These are phyloP conservation scores for Aegilops tauschii DNA, from an alignment of 176 grass and related monocot species.

Conservation along the genomic window DNA sequence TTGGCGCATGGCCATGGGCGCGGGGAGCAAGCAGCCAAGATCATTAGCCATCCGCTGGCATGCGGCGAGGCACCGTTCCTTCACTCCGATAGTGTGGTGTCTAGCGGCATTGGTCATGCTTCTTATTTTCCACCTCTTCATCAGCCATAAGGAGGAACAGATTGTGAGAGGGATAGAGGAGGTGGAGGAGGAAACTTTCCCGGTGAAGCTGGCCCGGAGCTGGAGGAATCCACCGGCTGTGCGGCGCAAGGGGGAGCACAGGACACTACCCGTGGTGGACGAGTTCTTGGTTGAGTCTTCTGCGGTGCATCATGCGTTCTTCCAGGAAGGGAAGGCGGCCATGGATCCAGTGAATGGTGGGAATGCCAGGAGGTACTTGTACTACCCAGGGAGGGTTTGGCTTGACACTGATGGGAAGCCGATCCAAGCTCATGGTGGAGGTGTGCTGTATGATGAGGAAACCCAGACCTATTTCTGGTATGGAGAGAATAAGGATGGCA, in stretches of 20 bases:
- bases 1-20: constrained; percentile 52
- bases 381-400: constrained; percentile 71
- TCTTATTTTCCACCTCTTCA: constrained; percentile 50
- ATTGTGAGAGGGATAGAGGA: constrained; percentile 51
- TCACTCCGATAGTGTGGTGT: constrained; percentile 42
- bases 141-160: constrained; percentile 21
- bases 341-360: constrained; percentile 43
- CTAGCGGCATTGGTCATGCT: constrained; percentile 49
- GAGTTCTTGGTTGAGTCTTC: constrained; percentile 83
- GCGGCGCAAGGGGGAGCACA: constrained; percentile 62
- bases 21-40: constrained; percentile 59
- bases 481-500: constrained; percentile 89
- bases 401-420: constrained; percentile 78
- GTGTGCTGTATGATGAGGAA: constrained; percentile 62
- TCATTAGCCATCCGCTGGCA: constrained; percentile 49
- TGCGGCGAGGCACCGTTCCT: constrained; percentile 34
- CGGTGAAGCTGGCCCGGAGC: constrained; percentile 42
- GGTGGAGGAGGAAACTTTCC: constrained; percentile 68
- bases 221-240: constrained; percentile 70
- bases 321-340: constrained; percentile 43
- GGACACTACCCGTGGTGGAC: constrained; percentile 58
- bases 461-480: constrained; percentile 72
- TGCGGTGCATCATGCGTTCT: constrained; percentile 65
- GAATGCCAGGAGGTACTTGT: constrained; percentile 48
- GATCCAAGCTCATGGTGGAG: constrained; percentile 84